A percentile compares a stretch with the other conserved stretches of the same genome.
Evolutionary conservation across 1,139 yeast genomes (phyloP).

Genomic region (Scheffersomyces titani): DNA sequence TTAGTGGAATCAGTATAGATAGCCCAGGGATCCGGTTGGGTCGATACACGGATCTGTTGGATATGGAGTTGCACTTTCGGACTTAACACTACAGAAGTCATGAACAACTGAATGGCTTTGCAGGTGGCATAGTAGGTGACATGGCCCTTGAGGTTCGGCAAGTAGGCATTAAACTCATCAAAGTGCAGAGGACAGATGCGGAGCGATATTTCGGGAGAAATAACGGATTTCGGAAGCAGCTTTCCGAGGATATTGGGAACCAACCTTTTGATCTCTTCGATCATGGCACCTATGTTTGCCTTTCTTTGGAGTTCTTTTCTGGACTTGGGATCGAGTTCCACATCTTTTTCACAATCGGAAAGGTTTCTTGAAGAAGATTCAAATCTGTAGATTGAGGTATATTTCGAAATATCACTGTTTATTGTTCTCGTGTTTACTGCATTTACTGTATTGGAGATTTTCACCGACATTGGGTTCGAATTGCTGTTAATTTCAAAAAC

Average conservation of each 20-base stretch:
- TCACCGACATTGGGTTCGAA: neutral
- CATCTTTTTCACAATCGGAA: neutral
- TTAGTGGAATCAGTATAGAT: conserved; percentile 50
- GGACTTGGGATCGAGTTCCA: neutral
- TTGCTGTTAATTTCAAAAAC: neutral
- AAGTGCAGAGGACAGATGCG: conserved; percentile 64
- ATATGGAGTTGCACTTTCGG: conserved; percentile 53
- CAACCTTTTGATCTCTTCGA: conserved; percentile 50
- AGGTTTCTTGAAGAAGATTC: neutral
- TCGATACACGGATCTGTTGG: conserved; percentile 36
- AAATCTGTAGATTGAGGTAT: neutral
- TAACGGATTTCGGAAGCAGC: conserved; percentile 48
- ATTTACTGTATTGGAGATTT: neutral
- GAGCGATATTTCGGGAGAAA: conserved; percentile 56
- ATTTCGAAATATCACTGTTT: neutral
- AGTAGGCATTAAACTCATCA: conserved; percentile 46
- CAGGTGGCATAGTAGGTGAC: conserved; percentile 56
- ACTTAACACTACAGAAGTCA: conserved; percentile 55
- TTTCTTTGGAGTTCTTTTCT: conserved; percentile 23
- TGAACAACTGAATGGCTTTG: conserved; percentile 54
- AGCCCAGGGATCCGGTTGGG: conserved; percentile 25
- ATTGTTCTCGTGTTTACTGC: neutral
- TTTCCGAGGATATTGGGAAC: conserved; percentile 58
- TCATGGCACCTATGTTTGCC: conserved; percentile 64
- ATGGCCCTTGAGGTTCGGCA: conserved; percentile 65